Evolutionary conservation across 2,329 filamentous ascomycete genomes (phyloP), one percentile per base, ranked within the genome.

Genomic region (Paraphaeosphaeria minitans): DNA sequence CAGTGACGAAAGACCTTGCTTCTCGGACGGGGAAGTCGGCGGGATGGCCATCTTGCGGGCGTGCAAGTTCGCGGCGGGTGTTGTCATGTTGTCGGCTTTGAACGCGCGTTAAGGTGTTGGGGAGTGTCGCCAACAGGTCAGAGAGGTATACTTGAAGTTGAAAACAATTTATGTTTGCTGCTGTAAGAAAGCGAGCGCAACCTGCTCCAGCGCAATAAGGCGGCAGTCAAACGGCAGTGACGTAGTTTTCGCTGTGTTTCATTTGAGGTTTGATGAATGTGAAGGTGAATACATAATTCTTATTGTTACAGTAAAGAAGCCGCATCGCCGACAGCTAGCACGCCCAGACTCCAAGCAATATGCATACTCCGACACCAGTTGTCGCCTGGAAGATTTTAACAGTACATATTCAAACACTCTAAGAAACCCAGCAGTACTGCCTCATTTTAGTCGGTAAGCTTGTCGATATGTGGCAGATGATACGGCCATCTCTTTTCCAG

Each of bases 381-480:
- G 3, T 13, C 41, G 14, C 14, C 14, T n/a, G 16, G 8, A 39
- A 39, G 6, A 27, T 47, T 22, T 5, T 31, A 9, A 10, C 3
- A 13, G 10, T 12, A 48, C 13, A 27, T 8, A 19, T 33, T 3
- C 9, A n/a, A 27, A n/a, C 12, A 27, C 46, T n/a, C 16, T 9
- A 31, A 48, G 1, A 4, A 33, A 3, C 4, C 9, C n/a, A 33
- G 19, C 19, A 12, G 22, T 24, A 33, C 9, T 12, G 7, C n/a
- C 19, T 31, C 24, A 4, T 35, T 19, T 37, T 6, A 31, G 3
- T 4, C 3, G 16, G 7, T 27, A n/a, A 43, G 13, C 16, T 31
- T 42, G 22, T 55, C 53, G 27, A 55, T 47, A 14, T 47, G 43
- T 9, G 53, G 53, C 53, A 55, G 13, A 41, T 55, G 53, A 48